phyloP scores from a whole-genome alignment of 768 basidiomycete genomes.

The Cyclocybe aegerita region DNA sequence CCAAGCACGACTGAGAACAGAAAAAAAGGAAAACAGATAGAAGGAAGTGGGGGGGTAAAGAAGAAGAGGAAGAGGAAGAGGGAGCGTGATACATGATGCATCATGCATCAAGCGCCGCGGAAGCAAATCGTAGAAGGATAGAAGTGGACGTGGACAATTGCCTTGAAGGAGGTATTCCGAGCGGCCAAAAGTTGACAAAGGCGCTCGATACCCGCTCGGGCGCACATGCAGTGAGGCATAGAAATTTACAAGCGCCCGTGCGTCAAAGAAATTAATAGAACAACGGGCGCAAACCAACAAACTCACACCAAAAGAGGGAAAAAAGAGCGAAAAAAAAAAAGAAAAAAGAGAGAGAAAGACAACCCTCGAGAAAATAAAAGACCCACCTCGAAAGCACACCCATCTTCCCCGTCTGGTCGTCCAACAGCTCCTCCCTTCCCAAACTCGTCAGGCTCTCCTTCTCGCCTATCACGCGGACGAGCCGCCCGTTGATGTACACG shows the following conservation, averaged over 20 bases:
- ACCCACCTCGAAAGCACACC: slow-evolving; percentile 66
- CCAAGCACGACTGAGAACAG: neutral
- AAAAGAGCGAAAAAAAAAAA: neutral
- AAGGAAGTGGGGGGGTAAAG: neutral
- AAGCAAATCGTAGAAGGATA: too few relatives aligned
- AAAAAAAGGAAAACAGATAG: neutral
- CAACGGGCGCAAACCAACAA: too few relatives aligned
- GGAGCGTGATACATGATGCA: too few relatives aligned
- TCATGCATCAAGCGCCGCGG: too few relatives aligned
- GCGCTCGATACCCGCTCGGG: too few relatives aligned
- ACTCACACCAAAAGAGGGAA: too few relatives aligned
- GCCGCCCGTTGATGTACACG: slow-evolving; percentile 42
- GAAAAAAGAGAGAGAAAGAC: slow-evolving; percentile 1
- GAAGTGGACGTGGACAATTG: too few relatives aligned
- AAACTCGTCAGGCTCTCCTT: slow-evolving; percentile 73
- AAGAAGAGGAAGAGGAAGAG: neutral
- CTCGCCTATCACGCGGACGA: slow-evolving; percentile 66
- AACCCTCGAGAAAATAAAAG: slow-evolving; percentile 6
- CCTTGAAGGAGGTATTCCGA: too few relatives aligned
- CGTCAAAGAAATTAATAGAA: too few relatives aligned
- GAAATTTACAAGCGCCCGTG: too few relatives aligned
- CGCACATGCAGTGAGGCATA: too few relatives aligned
- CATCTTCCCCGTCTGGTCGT: slow-evolving; percentile 68
- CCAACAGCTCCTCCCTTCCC: slow-evolving; percentile 75
- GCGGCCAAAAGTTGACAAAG: too few relatives aligned